Base-by-base conservation (phyloP, 257 asterid genomes). In the Anisodus acutangulus region DNA sequence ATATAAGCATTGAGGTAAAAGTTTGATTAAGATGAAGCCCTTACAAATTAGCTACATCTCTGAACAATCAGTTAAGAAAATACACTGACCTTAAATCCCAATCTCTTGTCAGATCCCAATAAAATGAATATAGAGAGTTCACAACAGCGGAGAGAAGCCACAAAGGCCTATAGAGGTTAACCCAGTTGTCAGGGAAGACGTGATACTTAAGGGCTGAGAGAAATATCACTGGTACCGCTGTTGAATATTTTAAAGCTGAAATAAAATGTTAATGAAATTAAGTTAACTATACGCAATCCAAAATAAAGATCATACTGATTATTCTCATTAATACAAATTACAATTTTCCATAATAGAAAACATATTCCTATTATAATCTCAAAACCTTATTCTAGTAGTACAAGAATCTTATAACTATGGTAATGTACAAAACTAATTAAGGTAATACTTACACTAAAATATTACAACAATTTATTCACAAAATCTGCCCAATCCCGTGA, bases 161-260 rank as follows among this genome's bases (percentile, higher is more conserved):
- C 37, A 97, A 88, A 64, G 97, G 98, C 19, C 98, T 90, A 86
- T 95, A 93, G 9, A 95, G 45, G 71, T 83, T 88, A 11, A 87
- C 87, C 99, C 99, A 97, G 62, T 90, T 90, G 51, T 93, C 94
- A 66, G 97, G 95, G 55, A 89, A 83, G 87, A 97, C 93, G 6
- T 97, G 99, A 89, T 97, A 97, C 89, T 95, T 95, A 82, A 97
- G 97, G 86, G 98, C 98, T 2, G 98, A 95, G 80, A 95, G 93
- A 87, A 90, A 93, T 62, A 97, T 93, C 80, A 97, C 98, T 47
- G 98, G 98, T 76, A 95, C 92, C 31, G 99, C 98, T 0, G 98
- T 93, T 71, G 98, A 92, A 87, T 97, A 95, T 89, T 97, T 97
- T 76, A 97, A 88, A 57, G 99, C 98, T 97, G 99, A 91, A 91